Conservation (phyloP, 78 protist genomes). For the Mastigamoeba balamuthi region DNA sequence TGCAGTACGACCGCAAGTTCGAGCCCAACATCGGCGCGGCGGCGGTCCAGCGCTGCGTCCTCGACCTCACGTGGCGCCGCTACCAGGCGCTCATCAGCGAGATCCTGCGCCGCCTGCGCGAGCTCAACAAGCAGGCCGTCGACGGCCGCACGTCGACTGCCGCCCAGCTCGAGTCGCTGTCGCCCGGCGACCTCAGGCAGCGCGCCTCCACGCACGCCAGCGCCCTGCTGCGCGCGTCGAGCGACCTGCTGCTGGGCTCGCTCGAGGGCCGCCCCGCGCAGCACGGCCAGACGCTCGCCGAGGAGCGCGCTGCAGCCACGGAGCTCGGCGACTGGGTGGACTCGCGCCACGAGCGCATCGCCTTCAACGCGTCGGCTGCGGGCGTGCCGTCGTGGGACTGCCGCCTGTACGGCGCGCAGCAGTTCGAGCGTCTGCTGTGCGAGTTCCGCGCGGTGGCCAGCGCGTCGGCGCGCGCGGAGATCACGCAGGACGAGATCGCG, state of each 20-base stretch:
- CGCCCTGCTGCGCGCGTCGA: too few species aligned
- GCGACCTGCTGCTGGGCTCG: constrained; percentile 12
- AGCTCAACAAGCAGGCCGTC: constrained; percentile 11
- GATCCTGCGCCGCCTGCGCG: constrained; percentile 31
- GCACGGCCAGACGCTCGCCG: constrained; percentile 47
- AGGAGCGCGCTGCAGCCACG: constrained; percentile 16
- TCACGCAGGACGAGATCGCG: constrained; percentile 27
- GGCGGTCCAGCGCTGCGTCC: constrained; percentile 11
- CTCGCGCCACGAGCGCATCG: constrained; percentile 4
- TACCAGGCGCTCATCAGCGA: constrained; percentile 41
- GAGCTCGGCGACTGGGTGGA: constrained; percentile 57
- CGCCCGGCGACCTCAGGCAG: not conserved
- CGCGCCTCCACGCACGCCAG: too few species aligned
- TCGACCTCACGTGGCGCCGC: constrained; percentile 27
- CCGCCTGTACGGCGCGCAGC: constrained; percentile 58
- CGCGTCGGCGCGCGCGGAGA: not conserved
- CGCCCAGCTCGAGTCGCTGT: not conserved
- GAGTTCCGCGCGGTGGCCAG: constrained; percentile 21
- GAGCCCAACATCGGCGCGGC: constrained; percentile 23
- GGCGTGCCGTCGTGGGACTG: constrained; percentile 8
- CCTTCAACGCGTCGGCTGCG: not conserved
- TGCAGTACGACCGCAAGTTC: constrained; percentile 31
- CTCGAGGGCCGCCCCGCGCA: constrained; percentile 49
- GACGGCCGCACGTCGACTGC: not conserved
- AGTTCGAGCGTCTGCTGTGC: constrained; percentile 39